phyloP scores from a whole-genome alignment of 2,329 filamentous ascomycete genomes.

The Beauveria brongniartii region DNA sequence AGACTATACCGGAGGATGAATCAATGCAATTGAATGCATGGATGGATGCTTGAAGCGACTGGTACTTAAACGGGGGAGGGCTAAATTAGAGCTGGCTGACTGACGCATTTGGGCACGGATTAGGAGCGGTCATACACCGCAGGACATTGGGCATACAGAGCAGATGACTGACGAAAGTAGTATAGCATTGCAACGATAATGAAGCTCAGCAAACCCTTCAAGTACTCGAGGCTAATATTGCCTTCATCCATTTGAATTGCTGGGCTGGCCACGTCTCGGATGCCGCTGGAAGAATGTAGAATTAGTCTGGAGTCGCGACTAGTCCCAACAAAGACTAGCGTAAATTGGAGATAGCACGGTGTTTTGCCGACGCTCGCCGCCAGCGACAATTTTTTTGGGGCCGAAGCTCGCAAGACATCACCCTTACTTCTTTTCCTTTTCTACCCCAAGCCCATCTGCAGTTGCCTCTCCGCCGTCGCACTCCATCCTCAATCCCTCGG shows the following conservation, averaged over 20 bases:
- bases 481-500: conserved; percentile 9
- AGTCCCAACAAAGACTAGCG: not conserved
- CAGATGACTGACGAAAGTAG: not conserved
- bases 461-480: conserved; percentile 11
- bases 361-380: conserved; percentile 32
- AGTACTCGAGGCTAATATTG: not conserved
- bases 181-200: conserved; percentile 1
- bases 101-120: not conserved
- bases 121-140: not conserved
- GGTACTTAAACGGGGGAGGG: not conserved
- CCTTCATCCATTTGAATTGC: not conserved
- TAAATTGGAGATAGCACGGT: conserved; percentile 18
- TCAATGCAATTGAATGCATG: not conserved
- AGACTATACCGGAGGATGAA: not conserved
- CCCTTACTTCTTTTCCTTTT: conserved; percentile 14
- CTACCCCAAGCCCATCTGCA: conserved; percentile 14
- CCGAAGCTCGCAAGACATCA: conserved; percentile 13
- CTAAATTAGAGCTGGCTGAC: not conserved
- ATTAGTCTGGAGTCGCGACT: not conserved
- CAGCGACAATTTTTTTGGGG: conserved; percentile 31
- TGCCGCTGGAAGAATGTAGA: conserved; percentile 9
- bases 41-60: not conserved
- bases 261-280: not conserved
- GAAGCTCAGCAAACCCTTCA: not conserved
- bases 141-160: not conserved